Evolutionary conservation across 177 flowering plant genomes (phyloP), one percentile per base, ranked within the genome.

Genomic region (Vitis hybrid): DNA sequence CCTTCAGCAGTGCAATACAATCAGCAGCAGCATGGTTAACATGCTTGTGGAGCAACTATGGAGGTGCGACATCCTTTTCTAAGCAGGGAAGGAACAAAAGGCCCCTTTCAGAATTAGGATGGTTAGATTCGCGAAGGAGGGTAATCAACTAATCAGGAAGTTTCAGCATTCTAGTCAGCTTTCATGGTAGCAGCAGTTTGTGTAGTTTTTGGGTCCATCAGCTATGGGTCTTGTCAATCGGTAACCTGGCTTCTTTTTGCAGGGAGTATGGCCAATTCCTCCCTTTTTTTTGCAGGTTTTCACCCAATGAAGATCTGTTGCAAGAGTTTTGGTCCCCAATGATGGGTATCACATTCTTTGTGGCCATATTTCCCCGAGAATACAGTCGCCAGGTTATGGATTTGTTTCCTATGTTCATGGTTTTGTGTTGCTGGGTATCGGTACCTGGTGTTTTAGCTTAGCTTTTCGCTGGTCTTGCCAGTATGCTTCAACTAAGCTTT

Each of bases 51-150:
- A 79, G 75, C 78, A 74, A 63, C 80, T 94, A 52, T 90, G 93
- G 93, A 82, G 87, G 69, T 94, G 98, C 44, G 96, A 94, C 77
- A 85, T 94, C 81, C 97, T 94, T 15, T 77, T 71, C 79, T 94
- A 64, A 82, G 61, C 60, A 5, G 58, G 56, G 58, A 71, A 54
- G 24, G 60, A 49, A 52, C 3, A 15, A 64, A 51, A 13, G 17
- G 11, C 56, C 67, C 22, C 66, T 55, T 17, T 11, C 33, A 19
- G 28, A 58, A 15, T 20, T 9, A 13, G 52, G 38, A 64, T 44
- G 14, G 59, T 14, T 28, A 28, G n/a, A 5, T 47, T 10, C 3
- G 22, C 52, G 20, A 47, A 17, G 62, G 11, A 24, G n/a, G 15
- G 74, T 75, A 66, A 24, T 38, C 18, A 57, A 22, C 58, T 15